phyloP scores from a whole-genome alignment of 192 early-diverging fungal genomes.

The Phlyctochytrium planicorne region DNA sequence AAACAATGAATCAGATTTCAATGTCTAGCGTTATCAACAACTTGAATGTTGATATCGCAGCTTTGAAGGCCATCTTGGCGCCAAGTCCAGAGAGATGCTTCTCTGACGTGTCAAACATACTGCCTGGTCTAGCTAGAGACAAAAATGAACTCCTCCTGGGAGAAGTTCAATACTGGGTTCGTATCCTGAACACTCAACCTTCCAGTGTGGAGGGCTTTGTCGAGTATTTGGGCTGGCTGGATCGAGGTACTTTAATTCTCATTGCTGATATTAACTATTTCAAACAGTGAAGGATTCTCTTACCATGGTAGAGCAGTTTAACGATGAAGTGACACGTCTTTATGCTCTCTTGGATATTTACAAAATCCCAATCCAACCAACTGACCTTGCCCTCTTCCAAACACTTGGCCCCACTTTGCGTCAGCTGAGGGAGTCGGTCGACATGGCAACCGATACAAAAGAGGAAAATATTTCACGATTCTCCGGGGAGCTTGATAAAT shows the following conservation, averaged over 20 bases:
- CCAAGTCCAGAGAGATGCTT: conserved; percentile 65
- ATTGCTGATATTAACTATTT: conserved; percentile 12
- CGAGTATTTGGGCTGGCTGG: conserved; percentile 58
- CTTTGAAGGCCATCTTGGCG: conserved; percentile 50
- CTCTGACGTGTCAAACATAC: conserved; percentile 50
- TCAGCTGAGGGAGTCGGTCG: conserved; percentile 52
- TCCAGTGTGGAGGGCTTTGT: conserved; percentile 59
- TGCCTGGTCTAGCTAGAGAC: conserved; percentile 55
- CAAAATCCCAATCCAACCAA: conserved; percentile 55
- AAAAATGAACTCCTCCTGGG: conserved; percentile 60
- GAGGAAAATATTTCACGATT: conserved; percentile 58
- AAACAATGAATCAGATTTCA: conserved; percentile 52
- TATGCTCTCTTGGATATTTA: conserved; percentile 50
- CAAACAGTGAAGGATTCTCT: conserved; percentile 46
- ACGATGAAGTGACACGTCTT: conserved; percentile 50
- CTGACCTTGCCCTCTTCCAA: conserved; percentile 60
- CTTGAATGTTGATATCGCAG: conserved; percentile 52
- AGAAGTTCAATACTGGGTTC: conserved; percentile 58
- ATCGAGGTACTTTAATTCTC: conserved; percentile 41
- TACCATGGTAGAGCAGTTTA: conserved; percentile 43
- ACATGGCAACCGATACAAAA: conserved; percentile 58
- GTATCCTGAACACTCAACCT: conserved; percentile 51
- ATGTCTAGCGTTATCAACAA: conserved; percentile 47
- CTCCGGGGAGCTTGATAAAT: conserved; percentile 48
- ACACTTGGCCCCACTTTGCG: conserved; percentile 56